These are phyloP conservation scores for Russula lepida DNA, from an alignment of 768 basidiomycete genomes.

Conservation along the genomic window DNA sequence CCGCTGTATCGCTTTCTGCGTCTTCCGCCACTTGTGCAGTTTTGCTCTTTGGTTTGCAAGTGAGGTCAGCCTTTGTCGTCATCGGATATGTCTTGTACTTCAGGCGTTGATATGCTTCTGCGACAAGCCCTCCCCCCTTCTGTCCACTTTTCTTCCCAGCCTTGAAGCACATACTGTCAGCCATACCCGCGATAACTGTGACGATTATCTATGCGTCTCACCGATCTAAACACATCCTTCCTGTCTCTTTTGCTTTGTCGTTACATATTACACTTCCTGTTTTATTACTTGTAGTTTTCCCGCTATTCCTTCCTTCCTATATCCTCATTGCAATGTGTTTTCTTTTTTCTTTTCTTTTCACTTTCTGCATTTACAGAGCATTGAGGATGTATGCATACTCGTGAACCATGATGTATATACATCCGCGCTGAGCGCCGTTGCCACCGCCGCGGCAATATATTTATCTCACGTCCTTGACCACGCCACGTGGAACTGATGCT, in stretches of 20 bases:
- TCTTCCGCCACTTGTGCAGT: not conserved
- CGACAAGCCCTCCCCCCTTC: constrained; percentile 4
- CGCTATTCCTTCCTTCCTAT: constrained; percentile 9
- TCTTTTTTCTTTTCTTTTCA: not conserved
- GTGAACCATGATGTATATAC: constrained; percentile 10
- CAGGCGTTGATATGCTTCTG: constrained; percentile 7
- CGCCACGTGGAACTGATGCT: not conserved
- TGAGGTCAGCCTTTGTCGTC: not conserved
- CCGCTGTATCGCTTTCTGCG: not conserved
- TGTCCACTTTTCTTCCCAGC: not conserved
- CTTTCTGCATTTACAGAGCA: constrained; percentile 13
- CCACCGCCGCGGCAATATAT: not conserved
- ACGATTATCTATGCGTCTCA: constrained; percentile 14
- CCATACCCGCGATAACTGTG: constrained; percentile 6
- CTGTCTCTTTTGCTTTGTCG: constrained; percentile 13
- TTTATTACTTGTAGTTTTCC: constrained; percentile 20
- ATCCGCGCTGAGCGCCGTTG: constrained; percentile 14
- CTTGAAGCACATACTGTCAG: not conserved
- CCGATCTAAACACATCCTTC: constrained; percentile 13
- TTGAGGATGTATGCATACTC: constrained; percentile 20
- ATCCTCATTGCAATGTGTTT: constrained; percentile 14
- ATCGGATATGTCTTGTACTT: constrained; percentile 7
- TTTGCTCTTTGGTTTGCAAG: not conserved
- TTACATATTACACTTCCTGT: constrained; percentile 17
- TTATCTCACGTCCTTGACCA: constrained; percentile 5